Evolutionary conservation across 2,329 filamentous ascomycete species (phyloP), one percentile per base, ranked within the genome.

Genomic region (Orbilia ellipsospora): DNA sequence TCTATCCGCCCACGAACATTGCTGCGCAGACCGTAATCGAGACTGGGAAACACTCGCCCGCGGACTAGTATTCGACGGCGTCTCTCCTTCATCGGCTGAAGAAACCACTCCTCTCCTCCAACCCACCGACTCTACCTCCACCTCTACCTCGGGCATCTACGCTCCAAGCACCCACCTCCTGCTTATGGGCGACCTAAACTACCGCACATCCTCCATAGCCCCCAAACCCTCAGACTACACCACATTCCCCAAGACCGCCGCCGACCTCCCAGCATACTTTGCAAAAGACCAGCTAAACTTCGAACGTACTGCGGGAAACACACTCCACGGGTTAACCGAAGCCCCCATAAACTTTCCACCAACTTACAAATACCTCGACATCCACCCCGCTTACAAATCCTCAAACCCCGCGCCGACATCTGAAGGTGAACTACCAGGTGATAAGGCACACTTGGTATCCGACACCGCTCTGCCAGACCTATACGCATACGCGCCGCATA

Each of bases 101-200:
- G 50, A 72, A 62, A 23, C 36, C 60, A 62, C 69, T 10, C 55
- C 55, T 18, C 67, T 42, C 78, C 78, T 77, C 88, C 77, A 83
- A 88, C 48, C 26, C 18, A 45, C 61, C 0, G 5, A 15, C n/a
- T 20, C 55, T n/a, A 61, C 48, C 40, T 51, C 63, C 56, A 28
- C 62, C 0, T 15, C 56, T 8, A 4, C 26, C 48, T 74, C 64
- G 15, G 89, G 88, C 40, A 88, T 98, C 67, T 97, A 94, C 84
- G 88, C 87, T 59, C 88, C 92, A 0, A 87, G 86, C 2, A 89
- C 89, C 2, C 89, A 96, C 81, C 85, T 97, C 0, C 96, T 98
- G 81, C 85, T 98, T 55, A 91, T 90, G 0, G 95, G 95, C 23
- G 95, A 99, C 82, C 87, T 99, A 74, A 99, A 99, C 85, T 99